A percentile compares a stretch with the other conserved stretches of the same genome.
Conservation (phyloP, 805 yeast species). For the Kuraishia ogatae region DNA sequence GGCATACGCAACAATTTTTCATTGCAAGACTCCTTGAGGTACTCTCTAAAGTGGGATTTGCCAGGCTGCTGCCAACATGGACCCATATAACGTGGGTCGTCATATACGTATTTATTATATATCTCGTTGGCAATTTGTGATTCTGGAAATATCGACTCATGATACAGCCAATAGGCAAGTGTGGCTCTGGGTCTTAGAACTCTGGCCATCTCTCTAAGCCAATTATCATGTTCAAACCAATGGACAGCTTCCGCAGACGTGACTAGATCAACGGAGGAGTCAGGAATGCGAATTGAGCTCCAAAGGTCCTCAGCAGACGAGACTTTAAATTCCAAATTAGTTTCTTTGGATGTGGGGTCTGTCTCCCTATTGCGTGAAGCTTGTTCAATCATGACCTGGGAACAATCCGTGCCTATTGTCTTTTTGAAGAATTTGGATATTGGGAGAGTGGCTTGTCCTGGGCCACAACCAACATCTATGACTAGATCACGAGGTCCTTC, state of each 20-base stretch:
- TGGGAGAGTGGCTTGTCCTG: constrained; percentile 64
- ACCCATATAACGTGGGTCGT: constrained; percentile 39
- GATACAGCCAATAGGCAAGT: constrained; percentile 69
- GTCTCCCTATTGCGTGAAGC: constrained; percentile 23
- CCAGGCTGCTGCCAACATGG: constrained; percentile 41
- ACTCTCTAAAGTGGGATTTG: constrained; percentile 25
- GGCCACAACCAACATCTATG: constrained; percentile 74
- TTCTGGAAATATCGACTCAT: constrained; percentile 47
- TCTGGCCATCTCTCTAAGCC: constrained; percentile 39
- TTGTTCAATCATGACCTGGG: constrained; percentile 41
- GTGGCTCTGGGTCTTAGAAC: constrained; percentile 44
- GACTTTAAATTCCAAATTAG: constrained; percentile 12
- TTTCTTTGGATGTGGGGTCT: constrained; percentile 1
- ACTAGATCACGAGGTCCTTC: constrained; percentile 25
- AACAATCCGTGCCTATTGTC: constrained; percentile 57
- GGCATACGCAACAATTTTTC: background rate
- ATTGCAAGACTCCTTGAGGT: constrained; percentile 25
- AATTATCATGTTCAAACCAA: constrained; percentile 58
- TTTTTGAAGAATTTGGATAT: constrained; percentile 33
- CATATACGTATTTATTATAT: constrained; percentile 41
- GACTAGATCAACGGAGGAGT: constrained; percentile 44
- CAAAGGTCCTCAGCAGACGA: constrained; percentile 19
- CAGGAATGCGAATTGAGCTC: constrained; percentile 10
- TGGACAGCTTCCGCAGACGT: constrained; percentile 76
- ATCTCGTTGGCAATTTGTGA: constrained; percentile 44